Evolutionary conservation across 148 eudicot genomes (phyloP), one percentile per base, ranked within the genome.

Genomic region (Pharnaceum exiguum): DNA sequence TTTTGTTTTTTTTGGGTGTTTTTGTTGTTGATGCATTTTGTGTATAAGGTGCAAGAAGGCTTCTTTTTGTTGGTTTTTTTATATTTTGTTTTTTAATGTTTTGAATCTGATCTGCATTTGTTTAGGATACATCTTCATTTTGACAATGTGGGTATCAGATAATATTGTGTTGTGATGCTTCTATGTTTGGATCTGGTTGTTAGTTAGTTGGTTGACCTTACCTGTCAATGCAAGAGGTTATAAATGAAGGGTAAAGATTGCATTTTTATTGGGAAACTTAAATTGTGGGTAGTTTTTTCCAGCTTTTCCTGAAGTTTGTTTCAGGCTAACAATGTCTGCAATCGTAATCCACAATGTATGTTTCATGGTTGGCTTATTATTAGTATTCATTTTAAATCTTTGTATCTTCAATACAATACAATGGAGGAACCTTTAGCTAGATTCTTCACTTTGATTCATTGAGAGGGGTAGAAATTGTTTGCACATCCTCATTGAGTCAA

Each of bases 91-190:
- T 43, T 52, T 52, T 13, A 13, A 16, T 65, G 43, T 27, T n/a
- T 33, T 19, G 44, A 30, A 11, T 52, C 26, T 32, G 57, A 52
- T 52, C 57, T 52, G 42, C 23, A 31, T 9, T 52, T 52, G 23
- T 35, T 35, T 22, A 13, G 43, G 8, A 30, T 54, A 3, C 15
- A 17, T 23, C 35, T 28, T 50, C 22, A n/a, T 11, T 13, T 2
- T n/a, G n/a, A n/a, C n/a, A n/a, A n/a, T n/a, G n/a, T 30, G 30
- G 55, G 55, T 33, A 5, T 22, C 27, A 5, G 15, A 23, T 55
- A 7, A 37, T 17, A 24, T 31, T 31, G 38, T 31, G 31, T 11
- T 55, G 0, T 55, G 15, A 23, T 36, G 10, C 36, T 22, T 55
- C 19, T 37, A 19, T 21, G 5, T 55, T 36, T 36, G 29, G 59